Base-by-base conservation (phyloP, 192 early-diverging fungal genomes). In the Mortierella claussenii region DNA sequence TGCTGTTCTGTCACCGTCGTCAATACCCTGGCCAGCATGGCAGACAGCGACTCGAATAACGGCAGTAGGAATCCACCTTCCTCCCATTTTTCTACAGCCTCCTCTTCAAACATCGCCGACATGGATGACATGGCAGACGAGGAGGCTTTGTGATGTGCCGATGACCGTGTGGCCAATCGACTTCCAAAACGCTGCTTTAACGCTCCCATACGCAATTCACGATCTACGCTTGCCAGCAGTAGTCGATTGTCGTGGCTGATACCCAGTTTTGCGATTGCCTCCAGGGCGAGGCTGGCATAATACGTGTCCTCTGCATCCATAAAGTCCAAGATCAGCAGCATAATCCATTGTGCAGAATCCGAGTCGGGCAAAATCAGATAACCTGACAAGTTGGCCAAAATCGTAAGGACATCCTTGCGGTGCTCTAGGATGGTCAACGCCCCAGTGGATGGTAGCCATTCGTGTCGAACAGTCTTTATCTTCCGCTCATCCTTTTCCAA, bases 371-470 rank as follows among this genome's bases (percentile, higher is more conserved):
- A 31, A 21, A 58, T 69, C 46, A 90, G 21, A 53, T 78, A 80
- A 27, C 80, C 73, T 1, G 79, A 83, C 43, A 92, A 85, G 45
- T 90, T 88, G 40, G 88, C 87, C 56, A 90, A 75, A 31, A 90
- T 88, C 18, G 87, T 85, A 12, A 90, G 55, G 4, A 86, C 80
- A 43, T 85, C 90, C 62, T 92, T 92, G 10, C 90, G 83, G 45
- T 86, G 82, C 47, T 90, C 89, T 20, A 92, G 67, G 2, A 84
- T 82, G 36, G 73, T 67, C 36, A 76, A 24, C 2, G 73, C 73
- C 8, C 73, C 73, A 0, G 73, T 67, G 1, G 63, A 50, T 13
- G 73, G 73, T 1, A 67, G 32, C 59, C 59, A 60, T 45, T 46
- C 51, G 7, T 48, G 31, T 6, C 23, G 18, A 12, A 28, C 20